A percentile compares a stretch with the other conserved stretches of the same genome.
Evolutionary conservation across 352 stramenopile genomes (phyloP).

Genomic region (Phytopythium boreale): DNA sequence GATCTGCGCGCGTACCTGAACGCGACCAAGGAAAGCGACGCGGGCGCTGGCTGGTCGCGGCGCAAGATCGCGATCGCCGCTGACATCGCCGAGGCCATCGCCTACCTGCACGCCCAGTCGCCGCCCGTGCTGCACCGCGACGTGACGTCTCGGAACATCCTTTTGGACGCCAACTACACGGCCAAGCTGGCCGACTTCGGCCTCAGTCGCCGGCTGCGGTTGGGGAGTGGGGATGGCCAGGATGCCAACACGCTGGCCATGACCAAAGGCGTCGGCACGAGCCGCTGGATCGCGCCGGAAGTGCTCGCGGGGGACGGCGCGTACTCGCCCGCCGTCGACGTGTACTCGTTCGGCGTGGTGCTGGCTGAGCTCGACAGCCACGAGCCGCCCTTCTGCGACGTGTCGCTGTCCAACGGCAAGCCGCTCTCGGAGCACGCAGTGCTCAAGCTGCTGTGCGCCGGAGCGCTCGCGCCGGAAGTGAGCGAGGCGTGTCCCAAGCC

Average conservation of each 20-base stretch:
- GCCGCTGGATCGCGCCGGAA: constrained; percentile 64
- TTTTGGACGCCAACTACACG: constrained; percentile 47
- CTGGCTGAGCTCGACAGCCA: constrained; percentile 69
- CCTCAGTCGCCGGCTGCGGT: constrained; percentile 40
- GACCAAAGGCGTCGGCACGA: constrained; percentile 29
- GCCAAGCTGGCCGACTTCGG: constrained; percentile 77
- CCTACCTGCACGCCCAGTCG: constrained; percentile 61
- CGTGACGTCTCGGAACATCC: constrained; percentile 66
- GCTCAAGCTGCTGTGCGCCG: constrained; percentile 46
- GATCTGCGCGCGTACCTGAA: constrained; percentile 56
- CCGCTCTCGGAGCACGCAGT: constrained; percentile 46
- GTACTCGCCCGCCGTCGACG: constrained; percentile 44
- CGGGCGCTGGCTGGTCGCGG: constrained; percentile 34
- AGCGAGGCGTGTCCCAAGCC: constrained; percentile 42
- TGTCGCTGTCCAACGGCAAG: constrained; percentile 50
- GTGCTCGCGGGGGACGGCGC: constrained; percentile 43
- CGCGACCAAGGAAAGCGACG: constrained; percentile 23
- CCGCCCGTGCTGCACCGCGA: constrained; percentile 64
- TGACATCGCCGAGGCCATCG: constrained; percentile 56
- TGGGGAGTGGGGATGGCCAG: constrained; percentile 19
- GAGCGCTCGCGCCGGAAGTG: constrained; percentile 48
- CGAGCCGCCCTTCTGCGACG: constrained; percentile 61
- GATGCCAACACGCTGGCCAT: constrained; percentile 11
- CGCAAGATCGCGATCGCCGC: constrained; percentile 59
- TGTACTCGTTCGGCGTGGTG: constrained; percentile 77